Evolutionary conservation across 2,329 filamentous ascomycete genomes (phyloP).

Genomic region (Apiospora marii): DNA sequence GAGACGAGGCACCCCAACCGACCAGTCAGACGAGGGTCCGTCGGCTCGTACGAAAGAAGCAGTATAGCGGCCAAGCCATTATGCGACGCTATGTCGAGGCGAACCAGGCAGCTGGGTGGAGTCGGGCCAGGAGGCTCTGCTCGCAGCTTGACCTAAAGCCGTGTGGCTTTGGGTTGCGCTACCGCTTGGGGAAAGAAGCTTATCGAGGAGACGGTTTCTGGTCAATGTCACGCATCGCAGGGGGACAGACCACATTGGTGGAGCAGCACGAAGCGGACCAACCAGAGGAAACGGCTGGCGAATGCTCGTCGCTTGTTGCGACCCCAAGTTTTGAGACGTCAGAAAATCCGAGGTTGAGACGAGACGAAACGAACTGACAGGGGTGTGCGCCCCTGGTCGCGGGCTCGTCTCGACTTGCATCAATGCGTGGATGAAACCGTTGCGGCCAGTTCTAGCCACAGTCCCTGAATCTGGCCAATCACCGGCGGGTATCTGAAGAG

Average conservation of each 20-base stretch:
- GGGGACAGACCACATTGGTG: not conserved
- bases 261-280: not conserved
- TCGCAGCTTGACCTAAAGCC: constrained; percentile 1
- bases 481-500: not conserved
- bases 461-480: not conserved
- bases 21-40: not conserved
- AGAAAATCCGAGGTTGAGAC: constrained; percentile 17
- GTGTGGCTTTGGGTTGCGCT: not conserved
- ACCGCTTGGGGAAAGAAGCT: constrained; percentile 7
- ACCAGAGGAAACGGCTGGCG: not conserved
- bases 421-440: constrained; percentile 1
- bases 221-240: not conserved
- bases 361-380: constrained; percentile 13
- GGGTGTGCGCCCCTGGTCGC: not conserved
- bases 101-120: not conserved
- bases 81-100: constrained; percentile 13
- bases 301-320: not conserved
- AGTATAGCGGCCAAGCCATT: constrained; percentile 11
- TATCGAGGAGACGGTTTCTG: constrained; percentile 7
- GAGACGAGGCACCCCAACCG: not conserved
- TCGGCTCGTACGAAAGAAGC: constrained; percentile 7
- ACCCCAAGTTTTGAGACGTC: constrained; percentile 14
- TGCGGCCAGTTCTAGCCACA: not conserved
- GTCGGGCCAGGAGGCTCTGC: not conserved
- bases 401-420: constrained; percentile 16